Conservation (phyloP, 768 basidiomycete genomes). For the Leccinum uliginosum region DNA sequence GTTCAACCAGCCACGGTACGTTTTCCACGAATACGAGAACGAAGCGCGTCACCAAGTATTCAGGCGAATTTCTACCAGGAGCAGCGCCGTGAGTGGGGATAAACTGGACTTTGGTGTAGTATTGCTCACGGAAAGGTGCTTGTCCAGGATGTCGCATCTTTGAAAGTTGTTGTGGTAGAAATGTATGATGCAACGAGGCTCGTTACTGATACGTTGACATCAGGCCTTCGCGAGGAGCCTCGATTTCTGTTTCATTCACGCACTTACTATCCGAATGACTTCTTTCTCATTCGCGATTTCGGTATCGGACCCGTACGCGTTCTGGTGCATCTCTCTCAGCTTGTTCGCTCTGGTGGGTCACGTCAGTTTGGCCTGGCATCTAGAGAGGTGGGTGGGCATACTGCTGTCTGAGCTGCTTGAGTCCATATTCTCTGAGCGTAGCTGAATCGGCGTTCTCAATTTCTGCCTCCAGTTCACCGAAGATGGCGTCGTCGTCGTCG, state of each 20-base stretch:
- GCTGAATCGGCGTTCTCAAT: constrained; percentile 73
- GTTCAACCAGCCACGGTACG: constrained; percentile 90
- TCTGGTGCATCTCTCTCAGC: constrained; percentile 60
- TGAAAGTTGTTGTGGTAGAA: constrained; percentile 93
- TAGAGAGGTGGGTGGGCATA: constrained; percentile 32
- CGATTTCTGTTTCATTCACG: constrained; percentile 53
- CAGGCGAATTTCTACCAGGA: constrained; percentile 68
- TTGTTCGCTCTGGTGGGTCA: constrained; percentile 51
- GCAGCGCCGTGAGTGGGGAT: constrained; percentile 6
- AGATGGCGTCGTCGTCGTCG: constrained; percentile 61
- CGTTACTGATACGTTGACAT: constrained; percentile 47
- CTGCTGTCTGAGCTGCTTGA: constrained; percentile 76
- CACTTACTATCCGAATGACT: constrained; percentile 76
- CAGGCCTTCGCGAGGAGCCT: not conserved
- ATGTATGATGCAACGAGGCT: constrained; percentile 81
- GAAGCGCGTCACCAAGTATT: constrained; percentile 87
- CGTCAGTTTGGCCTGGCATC: not conserved
- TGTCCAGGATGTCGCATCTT: constrained; percentile 95
- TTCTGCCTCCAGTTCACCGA: constrained; percentile 81
- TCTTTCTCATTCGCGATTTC: constrained; percentile 90
- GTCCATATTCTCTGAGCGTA: constrained; percentile 70
- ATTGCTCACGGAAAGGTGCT: constrained; percentile 72
- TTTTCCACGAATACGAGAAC: constrained; percentile 90
- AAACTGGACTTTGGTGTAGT: not conserved
- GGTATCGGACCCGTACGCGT: constrained; percentile 72